These are phyloP conservation scores for Xylariaceae sp. DNA, from an alignment of 2,329 filamentous ascomycete genomes.

Conservation along the genomic window DNA sequence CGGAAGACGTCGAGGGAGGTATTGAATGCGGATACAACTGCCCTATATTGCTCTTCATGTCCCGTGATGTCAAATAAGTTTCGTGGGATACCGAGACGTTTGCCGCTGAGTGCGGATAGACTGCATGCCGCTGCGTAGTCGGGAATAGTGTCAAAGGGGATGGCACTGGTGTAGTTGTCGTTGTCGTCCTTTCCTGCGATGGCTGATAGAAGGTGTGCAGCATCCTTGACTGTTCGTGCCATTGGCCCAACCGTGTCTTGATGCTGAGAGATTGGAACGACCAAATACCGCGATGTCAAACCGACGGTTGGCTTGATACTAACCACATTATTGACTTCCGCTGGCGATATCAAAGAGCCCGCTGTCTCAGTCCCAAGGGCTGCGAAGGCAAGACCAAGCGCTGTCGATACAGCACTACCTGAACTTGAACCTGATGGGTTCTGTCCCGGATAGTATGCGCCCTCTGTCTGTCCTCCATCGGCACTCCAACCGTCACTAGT, in stretches of 20 bases:
- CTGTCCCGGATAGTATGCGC: slow-evolving; percentile 57
- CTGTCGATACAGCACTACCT: slow-evolving; percentile 57
- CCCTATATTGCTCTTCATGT: slow-evolving; percentile 33
- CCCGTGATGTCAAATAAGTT: slow-evolving; percentile 47
- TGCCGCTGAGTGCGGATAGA: slow-evolving; percentile 47
- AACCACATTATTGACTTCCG: slow-evolving; percentile 53
- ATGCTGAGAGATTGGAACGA: slow-evolving; percentile 61
- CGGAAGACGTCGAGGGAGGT: slow-evolving; percentile 49
- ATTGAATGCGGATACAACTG: slow-evolving; percentile 42
- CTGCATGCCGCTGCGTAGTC: slow-evolving; percentile 60
- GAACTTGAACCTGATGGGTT: slow-evolving; percentile 60
- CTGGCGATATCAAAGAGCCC: slow-evolving; percentile 58
- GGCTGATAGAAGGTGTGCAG: slow-evolving; percentile 56
- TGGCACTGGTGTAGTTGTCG: slow-evolving; percentile 62
- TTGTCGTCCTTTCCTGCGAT: slow-evolving; percentile 58
- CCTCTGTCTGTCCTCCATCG: slow-evolving; percentile 58
- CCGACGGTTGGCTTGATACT: slow-evolving; percentile 67
- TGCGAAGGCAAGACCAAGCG: slow-evolving; percentile 56
- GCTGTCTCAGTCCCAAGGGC: slow-evolving; percentile 60
- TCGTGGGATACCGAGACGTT: slow-evolving; percentile 60
- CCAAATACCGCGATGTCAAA: slow-evolving; percentile 56
- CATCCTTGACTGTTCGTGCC: slow-evolving; percentile 62
- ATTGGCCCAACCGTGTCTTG: slow-evolving; percentile 66
- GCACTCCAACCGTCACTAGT: slow-evolving; percentile 61
- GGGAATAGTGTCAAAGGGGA: slow-evolving; percentile 51